Evolutionary conservation across 192 early-diverging fungal genomes (phyloP), one percentile per base, ranked within the genome.

Genomic region (Backusella liffmaniae): DNA sequence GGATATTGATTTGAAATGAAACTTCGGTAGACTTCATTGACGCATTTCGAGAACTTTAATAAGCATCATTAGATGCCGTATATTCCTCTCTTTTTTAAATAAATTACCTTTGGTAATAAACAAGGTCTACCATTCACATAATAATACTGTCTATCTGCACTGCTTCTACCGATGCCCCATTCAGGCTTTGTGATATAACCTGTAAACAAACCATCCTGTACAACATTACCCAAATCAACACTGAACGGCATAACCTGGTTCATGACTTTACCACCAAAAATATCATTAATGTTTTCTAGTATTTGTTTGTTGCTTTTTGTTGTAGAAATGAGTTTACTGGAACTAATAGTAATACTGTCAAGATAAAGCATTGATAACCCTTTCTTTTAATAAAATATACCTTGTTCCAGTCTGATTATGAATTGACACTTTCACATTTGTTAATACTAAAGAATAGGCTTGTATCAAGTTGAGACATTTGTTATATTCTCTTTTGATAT

Each of bases 41-140:
- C 79, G 1, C 88, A 86, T 53, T 88, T 88, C 4, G 92, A 74
- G 29, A 96, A 76, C 89, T 92, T 49, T 49, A 49, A 49, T 6
- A n/a, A 49, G 6, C 42, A 44, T 44, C 42, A 7, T 41, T 36
- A 69, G 42, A 9, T 51, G 1, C 9, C 15, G 3, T 18, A 34
- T 1, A n/a, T n/a, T 4, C n/a, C 4, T 44, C 9, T 32, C 32
- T 49, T 49, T 21, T 49, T 49, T 6, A 32, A 32, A 32, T n/a
- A 4, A 0, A n/a, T 29, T 77, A 92, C 91, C 75, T 93, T 95
- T 66, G 93, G 94, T 44, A 97, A 80, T 62, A 88, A 86, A 72
- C 95, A 95, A 0, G 98, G 97, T 21, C 97, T 90, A 9, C 92
- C 92, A 81, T 98, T 98, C 70, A 99, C 88, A 74, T 86, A 98